Evolutionary conservation across 257 asterid genomes (phyloP).

Genomic region (Parsonsia alboflavescens): DNA sequence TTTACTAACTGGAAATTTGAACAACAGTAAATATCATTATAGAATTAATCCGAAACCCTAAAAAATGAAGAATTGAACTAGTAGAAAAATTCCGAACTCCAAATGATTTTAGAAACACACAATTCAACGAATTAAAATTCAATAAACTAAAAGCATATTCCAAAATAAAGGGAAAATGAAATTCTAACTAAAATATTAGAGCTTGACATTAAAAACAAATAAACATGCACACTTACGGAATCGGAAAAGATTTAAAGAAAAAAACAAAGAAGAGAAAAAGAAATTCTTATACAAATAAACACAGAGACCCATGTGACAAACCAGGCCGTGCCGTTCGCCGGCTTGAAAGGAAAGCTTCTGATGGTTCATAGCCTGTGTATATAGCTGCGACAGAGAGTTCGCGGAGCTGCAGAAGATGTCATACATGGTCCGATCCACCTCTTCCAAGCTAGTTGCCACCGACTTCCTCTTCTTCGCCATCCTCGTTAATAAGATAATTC

Average conservation of each 20-base stretch:
- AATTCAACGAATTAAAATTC: neutral
- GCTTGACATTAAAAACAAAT: neutral
- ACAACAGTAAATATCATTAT: neutral
- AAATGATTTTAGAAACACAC: neutral
- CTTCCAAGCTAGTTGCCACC: constrained; percentile 71
- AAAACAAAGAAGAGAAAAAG: neutral
- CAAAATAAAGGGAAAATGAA: neutral
- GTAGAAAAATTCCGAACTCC: neutral
- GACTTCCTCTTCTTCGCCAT: constrained; percentile 96
- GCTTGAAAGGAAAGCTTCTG: constrained; percentile 86
- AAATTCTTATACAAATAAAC: neutral
- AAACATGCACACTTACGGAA: neutral
- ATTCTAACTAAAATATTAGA: neutral
- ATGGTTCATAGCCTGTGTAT: constrained; percentile 85
- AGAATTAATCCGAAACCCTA: neutral
- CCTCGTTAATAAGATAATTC: neutral
- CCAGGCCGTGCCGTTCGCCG: constrained; percentile 88
- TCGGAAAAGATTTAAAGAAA: neutral
- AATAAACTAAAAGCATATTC: neutral
- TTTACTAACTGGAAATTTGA: neutral
- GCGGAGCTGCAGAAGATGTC: constrained; percentile 78
- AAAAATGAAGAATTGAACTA: neutral
- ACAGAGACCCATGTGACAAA: constrained; percentile 6
- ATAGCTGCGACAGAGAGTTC: constrained; percentile 85
- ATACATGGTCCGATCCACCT: constrained; percentile 97